phyloP scores from a whole-genome alignment of 257 asterid genomes.

The Capsicum chinense region DNA sequence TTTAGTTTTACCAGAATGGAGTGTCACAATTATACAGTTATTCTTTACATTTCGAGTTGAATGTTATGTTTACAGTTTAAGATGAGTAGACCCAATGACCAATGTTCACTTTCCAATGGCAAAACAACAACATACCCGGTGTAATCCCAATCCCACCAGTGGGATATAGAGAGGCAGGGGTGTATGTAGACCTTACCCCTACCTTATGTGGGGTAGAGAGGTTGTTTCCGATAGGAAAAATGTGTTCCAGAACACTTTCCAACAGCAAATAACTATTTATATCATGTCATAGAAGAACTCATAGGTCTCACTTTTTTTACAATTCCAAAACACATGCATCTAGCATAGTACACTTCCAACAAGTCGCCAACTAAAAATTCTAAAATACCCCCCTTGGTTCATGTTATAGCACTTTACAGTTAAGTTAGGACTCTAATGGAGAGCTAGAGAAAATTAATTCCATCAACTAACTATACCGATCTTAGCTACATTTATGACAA shows the following conservation, averaged over 20 bases:
- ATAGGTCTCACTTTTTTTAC: neutral
- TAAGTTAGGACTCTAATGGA: neutral
- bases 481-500: conserved; percentile 4
- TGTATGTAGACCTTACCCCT: neutral
- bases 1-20: neutral
- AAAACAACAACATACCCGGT: neutral
- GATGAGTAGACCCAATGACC: neutral
- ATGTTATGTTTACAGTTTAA: neutral
- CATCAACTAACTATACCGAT: neutral
- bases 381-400: neutral
- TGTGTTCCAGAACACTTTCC: neutral
- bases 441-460: neutral
- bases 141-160: neutral
- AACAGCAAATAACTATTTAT: neutral
- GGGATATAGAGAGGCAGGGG: neutral
- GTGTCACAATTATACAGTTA: neutral
- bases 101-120: neutral
- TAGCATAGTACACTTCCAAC: neutral
- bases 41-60: neutral
- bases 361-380: conserved; percentile 9
- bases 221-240: neutral
- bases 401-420: neutral
- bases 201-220: conserved; percentile 6
- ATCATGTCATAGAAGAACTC: neutral
- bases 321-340: neutral